Evolutionary conservation across 1,284 basidiomycete genomes (phyloP), one percentile per base, ranked within the genome.

Genomic region (Phlebopus sp.): DNA sequence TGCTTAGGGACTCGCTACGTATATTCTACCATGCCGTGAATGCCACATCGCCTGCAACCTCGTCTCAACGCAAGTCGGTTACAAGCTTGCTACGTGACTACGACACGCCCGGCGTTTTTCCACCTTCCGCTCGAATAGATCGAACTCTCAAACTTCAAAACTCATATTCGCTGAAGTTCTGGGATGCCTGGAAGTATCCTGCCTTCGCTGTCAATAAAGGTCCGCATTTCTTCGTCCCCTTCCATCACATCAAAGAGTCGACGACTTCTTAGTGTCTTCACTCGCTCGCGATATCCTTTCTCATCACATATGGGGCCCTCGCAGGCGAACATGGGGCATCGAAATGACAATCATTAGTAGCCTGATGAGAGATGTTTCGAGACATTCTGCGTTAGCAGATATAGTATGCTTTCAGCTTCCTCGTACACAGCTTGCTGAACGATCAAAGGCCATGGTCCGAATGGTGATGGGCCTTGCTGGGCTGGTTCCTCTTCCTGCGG

Each of bases 401-500:
- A 86, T 99, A 47, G 86, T 90, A 56, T 54, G 81, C 34, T 32
- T 36, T 29, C 42, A 43, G 2, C 42, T 15, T 42, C 30, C 38
- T n/a, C 14, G 44, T 29, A n/a, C 44, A 45, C 14, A 31, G 43
- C 41, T 19, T 44, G 19, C 48, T 56, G 60, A 46, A 42, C 31
- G 4, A 15, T 39, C 18, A 30, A 58, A 90, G 86, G 69, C 75
- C 34, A 84, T 82, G 39, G 79, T 94, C 38, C 84, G 96, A 18
- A 78, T 82, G 67, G 72, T 92, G 50, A 90, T 97, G 76, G 81
- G 86, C 51, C 71, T 97, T 32, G 82, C 84, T 27, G 86, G 89
- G 15, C 78, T 95, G 45, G 81, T 92, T 4, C 96, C 96, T 1
- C 76, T 95, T 0, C 93, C 97, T 2, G 89, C 91, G 8, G 94